Percentiles rank a stretch among this genome's conserved stretches.
phyloP scores from a whole-genome alignment of 1,139 yeast genomes.

The Hemisphaericaspora subhashii region DNA sequence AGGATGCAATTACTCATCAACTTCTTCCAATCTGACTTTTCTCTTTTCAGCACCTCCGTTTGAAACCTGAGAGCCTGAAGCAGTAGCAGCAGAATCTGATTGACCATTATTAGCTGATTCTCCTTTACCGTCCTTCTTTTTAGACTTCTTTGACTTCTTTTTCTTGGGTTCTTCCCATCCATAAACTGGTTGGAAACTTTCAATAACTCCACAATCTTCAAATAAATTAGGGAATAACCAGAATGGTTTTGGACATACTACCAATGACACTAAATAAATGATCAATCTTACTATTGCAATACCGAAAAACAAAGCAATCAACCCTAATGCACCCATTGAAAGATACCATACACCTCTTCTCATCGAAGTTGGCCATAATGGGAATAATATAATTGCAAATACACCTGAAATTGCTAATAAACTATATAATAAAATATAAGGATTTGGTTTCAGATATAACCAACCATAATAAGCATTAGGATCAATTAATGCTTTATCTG shows the following conservation, averaged over 20 bases:
- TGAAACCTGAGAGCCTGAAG: constrained; percentile 17
- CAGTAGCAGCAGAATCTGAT: constrained; percentile 2
- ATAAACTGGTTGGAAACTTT: constrained; percentile 85
- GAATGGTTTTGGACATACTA: constrained; percentile 65
- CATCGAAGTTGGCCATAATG: constrained; percentile 93
- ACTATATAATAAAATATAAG: constrained; percentile 64
- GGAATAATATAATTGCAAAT: constrained; percentile 82
- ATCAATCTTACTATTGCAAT: constrained; percentile 79
- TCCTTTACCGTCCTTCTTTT: not conserved
- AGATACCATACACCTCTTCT: constrained; percentile 89
- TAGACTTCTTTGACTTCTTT: constrained; percentile 17
- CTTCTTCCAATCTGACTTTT: constrained; percentile 47
- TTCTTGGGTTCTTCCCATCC: constrained; percentile 72
- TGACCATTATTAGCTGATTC: too few relatives aligned
- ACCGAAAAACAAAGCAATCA: constrained; percentile 73
- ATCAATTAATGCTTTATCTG: constrained; percentile 65
- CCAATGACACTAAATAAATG: constrained; percentile 62
- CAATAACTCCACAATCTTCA: constrained; percentile 93
- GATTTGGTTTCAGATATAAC: constrained; percentile 79
- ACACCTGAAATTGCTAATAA: constrained; percentile 64
- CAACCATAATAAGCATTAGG: constrained; percentile 87
- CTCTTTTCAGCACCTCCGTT: constrained; percentile 21
- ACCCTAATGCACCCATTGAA: constrained; percentile 73
- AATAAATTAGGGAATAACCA: constrained; percentile 97
- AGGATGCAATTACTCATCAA: constrained; percentile 41